A percentile compares a stretch with the other conserved stretches of the same genome.
phyloP scores from a whole-genome alignment of 2,329 filamentous ascomycete species.

The Fusarium compactum region DNA sequence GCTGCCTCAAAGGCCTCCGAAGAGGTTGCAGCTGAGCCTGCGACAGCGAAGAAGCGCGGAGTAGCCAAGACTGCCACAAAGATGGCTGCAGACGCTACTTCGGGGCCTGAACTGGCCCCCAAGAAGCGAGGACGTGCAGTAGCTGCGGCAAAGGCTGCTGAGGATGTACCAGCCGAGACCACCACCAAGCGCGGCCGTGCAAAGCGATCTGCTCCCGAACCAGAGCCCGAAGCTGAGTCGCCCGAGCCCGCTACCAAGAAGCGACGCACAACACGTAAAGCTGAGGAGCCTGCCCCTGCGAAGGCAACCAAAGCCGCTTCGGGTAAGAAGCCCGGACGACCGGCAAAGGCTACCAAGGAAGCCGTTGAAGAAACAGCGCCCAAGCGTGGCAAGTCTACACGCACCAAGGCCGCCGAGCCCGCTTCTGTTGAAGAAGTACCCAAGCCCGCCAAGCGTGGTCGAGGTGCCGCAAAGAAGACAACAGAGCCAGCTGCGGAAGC shows the following conservation, averaged over 20 bases:
- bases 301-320: conserved; percentile 8
- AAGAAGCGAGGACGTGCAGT: conserved; percentile 29
- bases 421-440: conserved; percentile 2
- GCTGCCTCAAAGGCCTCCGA: conserved; percentile 18
- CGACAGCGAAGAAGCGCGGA: conserved; percentile 25
- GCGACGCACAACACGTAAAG: conserved; percentile 28
- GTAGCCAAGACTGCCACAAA: conserved; percentile 13
- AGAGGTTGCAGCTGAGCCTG: conserved; percentile 10
- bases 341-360: conserved; percentile 26
- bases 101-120: conserved; percentile 17
- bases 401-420: conserved; percentile 16
- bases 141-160: conserved; percentile 2
- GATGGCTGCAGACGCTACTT: conserved; percentile 6
- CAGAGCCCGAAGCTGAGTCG: conserved; percentile 16
- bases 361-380: conserved; percentile 8
- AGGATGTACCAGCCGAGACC: conserved; percentile 5
- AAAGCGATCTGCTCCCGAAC: conserved; percentile 23
- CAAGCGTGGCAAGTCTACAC: conserved; percentile 28
- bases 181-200: conserved; percentile 40
- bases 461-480: conserved; percentile 18
- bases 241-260: conserved; percentile 39
- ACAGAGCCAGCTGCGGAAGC: background rate
- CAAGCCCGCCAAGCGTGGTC: conserved; percentile 30
- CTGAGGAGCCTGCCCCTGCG: conserved; percentile 17
- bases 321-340: conserved; percentile 18